phyloP scores from a whole-genome alignment of 1,139 yeast species.

The Wickerhamiella infanticola region DNA sequence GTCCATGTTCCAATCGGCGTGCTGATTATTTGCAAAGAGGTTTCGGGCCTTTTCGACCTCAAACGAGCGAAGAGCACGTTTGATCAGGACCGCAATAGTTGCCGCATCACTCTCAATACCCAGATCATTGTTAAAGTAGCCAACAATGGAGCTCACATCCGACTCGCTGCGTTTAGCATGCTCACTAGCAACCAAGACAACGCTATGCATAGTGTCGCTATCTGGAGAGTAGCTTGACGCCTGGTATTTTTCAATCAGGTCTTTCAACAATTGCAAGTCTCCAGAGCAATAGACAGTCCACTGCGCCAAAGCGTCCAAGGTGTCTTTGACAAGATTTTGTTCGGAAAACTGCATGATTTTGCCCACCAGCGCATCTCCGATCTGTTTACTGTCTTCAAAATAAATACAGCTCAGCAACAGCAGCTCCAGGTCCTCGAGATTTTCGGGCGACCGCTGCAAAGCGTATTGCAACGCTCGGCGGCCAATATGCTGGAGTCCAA shows the following conservation, averaged over 20 bases:
- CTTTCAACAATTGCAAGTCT: conserved; percentile 9
- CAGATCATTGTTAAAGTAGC: conserved; percentile 14
- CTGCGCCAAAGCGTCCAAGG: conserved; percentile 25
- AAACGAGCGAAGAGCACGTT: conserved; percentile 16
- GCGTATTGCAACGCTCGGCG: conserved; percentile 5
- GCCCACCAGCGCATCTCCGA: conserved; percentile 13
- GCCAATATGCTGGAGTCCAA: conserved; percentile 6
- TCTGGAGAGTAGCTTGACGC: conserved; percentile 16
- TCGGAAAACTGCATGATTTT: conserved; percentile 8
- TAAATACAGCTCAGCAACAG: conserved; percentile 16
- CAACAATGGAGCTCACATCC: conserved; percentile 14
- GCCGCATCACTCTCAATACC: conserved; percentile 18
- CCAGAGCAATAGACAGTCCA: conserved; percentile 19
- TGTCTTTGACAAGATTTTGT: conserved; percentile 17
- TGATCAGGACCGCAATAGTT: conserved; percentile 17
- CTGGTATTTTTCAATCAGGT: conserved; percentile 12
- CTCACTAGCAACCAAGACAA: conserved; percentile 16
- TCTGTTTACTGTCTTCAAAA: conserved; percentile 14
- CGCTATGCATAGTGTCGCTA: conserved; percentile 17
- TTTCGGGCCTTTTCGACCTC: conserved; percentile 21
- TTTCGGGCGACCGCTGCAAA: conserved; percentile 1
- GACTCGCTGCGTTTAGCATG: conserved; percentile 14
- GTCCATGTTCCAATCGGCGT: conserved; percentile 32
- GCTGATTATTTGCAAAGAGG: conserved; percentile 28
- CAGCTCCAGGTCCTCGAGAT: conserved; percentile 16